Conservation (phyloP, 2,329 filamentous ascomycete genomes). For the Aspergillus sp. region DNA sequence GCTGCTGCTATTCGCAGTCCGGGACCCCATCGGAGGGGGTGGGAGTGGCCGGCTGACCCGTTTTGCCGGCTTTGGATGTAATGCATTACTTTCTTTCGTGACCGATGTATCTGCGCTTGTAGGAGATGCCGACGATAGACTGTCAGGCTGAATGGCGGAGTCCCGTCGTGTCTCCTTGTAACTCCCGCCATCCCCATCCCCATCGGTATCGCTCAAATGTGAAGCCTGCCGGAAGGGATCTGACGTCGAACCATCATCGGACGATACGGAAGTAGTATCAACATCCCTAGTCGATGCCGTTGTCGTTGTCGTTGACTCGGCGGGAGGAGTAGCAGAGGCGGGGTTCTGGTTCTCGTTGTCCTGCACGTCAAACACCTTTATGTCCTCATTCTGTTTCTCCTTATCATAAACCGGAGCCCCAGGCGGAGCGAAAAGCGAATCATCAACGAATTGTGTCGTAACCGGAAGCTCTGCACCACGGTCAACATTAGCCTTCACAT, state of each 20-base stretch:
- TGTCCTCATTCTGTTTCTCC: no score
- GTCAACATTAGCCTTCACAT: no score
- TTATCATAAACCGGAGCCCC: no score
- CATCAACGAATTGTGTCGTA: no score
- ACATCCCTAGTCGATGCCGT: conserved; percentile 3
- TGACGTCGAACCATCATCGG: conserved; percentile 24
- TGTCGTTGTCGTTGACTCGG: conserved; percentile 18
- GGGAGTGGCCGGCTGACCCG: background rate
- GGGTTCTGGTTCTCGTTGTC: no score
- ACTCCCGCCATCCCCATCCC: conserved; percentile 6
- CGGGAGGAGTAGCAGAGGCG: conserved; percentile 2
- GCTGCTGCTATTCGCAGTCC: conserved; percentile 41
- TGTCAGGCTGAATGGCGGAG: background rate
- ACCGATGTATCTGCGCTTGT: background rate
- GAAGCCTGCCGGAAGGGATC: conserved; percentile 35
- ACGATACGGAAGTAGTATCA: conserved; percentile 8
- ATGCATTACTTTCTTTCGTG: background rate
- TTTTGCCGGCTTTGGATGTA: background rate
- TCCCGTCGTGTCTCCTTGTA: conserved; percentile 2
- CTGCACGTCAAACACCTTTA: no score
- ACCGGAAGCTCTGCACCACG: no score
- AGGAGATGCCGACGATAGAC: conserved; percentile 1
- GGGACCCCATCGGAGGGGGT: conserved; percentile 6
- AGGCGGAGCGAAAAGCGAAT: no score
- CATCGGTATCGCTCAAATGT: conserved; percentile 20